Evolutionary conservation across 768 basidiomycete species (phyloP).

Genomic region (Amanita phalloides): DNA sequence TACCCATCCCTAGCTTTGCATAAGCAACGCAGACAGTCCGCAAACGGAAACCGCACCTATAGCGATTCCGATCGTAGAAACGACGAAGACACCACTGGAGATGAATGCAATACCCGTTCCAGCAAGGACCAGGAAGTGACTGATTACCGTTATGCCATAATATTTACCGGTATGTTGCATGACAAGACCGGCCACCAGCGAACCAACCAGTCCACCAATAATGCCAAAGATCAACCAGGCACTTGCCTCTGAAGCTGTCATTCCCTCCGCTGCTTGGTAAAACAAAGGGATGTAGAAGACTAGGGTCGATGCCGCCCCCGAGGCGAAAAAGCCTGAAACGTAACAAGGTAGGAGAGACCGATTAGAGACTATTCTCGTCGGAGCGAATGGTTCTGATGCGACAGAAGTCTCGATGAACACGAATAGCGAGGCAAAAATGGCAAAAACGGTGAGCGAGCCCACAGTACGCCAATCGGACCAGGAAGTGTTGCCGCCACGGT

Average conservation of each 20-base stretch:
- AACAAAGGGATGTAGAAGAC: constrained; percentile 48
- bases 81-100: constrained; percentile 26
- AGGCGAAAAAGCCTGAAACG: constrained; percentile 47
- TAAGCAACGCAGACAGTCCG: neutral
- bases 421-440: constrained; percentile 26
- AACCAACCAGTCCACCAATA: constrained; percentile 35
- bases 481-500: constrained; percentile 39
- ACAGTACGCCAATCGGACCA: constrained; percentile 32
- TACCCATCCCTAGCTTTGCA: constrained; percentile 18
- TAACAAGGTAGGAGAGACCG: constrained; percentile 41
- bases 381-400: constrained; percentile 52
- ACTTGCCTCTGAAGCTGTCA: constrained; percentile 37
- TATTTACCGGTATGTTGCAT: constrained; percentile 53
- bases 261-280: constrained; percentile 43
- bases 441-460: constrained; percentile 22
- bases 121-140: constrained; percentile 24
- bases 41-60: constrained; percentile 23
- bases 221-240: constrained; percentile 41
- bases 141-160: constrained; percentile 36
- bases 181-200: constrained; percentile 37
- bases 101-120: constrained; percentile 28
- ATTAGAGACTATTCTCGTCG: constrained; percentile 40
- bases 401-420: constrained; percentile 33
- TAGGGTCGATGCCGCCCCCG: constrained; percentile 31
- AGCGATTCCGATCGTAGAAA: constrained; percentile 26